Base-by-base conservation (phyloP, 2,329 filamentous ascomycete genomes). In the Biscogniauxia marginata region DNA sequence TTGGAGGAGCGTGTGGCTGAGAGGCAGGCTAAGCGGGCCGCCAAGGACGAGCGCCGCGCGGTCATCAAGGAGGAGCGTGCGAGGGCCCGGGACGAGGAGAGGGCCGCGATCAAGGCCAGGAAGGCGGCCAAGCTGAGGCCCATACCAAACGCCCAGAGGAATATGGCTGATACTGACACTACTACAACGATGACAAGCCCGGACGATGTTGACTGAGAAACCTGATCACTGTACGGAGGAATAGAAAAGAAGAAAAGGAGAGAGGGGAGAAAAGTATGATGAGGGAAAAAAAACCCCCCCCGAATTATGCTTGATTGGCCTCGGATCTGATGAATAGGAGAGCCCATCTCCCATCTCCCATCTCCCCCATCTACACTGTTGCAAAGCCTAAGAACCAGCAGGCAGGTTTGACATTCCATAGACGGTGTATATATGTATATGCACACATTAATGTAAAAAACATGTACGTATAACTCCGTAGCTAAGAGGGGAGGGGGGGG, bases 1-100 rank as follows among this genome's bases (percentile, higher is more conserved):
- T 71, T 84, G 47, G 84, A 85, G 51, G 84, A 92, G 71, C 79
- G 82, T 55, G 79, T 85, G 49, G 73, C 74, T 24, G 80, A 84
- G 71, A 81, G 81, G 54, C 73, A 53, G 16, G 60, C 55, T 6
- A 56, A 60, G 49, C 58, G 63, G 34, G 55, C 53, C 1, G 59
- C 57, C 5, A 66, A 68, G 43, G 62, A 63, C 49, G 59, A 61
- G 56, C 61, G 65, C 34, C 58, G 58, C 50, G 55, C 49, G 2
- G 45, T 25, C 8, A 16, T 24, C 11, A 58, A 48, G 46, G 54
- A 50, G 45, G 43, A 39, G 52, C 47, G 57, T 44, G 45, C 49
- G 45, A 23, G 57, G 16, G 22, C 16, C 20, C 50, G 57, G 52
- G 19, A 9, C 8, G 48, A 53, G 52, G 45, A 45, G 4, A 39